Evolutionary conservation across 257 asterid species (phyloP).

Genomic region (Solanum raphanifolium): DNA sequence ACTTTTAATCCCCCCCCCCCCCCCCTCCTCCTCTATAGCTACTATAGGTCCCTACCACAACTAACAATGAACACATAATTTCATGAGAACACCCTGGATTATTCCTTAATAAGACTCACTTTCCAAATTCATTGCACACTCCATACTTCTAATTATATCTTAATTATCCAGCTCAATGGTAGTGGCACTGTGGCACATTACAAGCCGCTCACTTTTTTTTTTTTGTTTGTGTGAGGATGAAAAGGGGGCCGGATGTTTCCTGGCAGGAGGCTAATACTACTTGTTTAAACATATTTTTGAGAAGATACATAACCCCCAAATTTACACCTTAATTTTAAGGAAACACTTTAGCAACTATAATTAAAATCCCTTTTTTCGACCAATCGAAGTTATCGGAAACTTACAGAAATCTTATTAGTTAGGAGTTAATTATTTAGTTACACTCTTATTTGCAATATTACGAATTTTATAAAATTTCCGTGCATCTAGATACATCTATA

Average conservation of each 20-base stretch:
- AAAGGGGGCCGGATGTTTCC: slow-evolving; percentile 17
- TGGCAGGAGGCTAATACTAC: slow-evolving; percentile 8
- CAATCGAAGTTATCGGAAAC: neutral
- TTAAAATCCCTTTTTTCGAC: neutral
- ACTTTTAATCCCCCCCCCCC: slow-evolving; percentile 1
- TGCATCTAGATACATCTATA: neutral
- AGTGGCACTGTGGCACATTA: neutral
- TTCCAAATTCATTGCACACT: slow-evolving; percentile 52
- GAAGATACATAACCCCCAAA: neutral
- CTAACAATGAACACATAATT: neutral
- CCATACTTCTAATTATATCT: neutral
- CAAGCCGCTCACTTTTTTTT: neutral
- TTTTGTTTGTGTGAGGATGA: neutral
- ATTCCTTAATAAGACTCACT: slow-evolving; percentile 39
- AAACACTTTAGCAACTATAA: neutral
- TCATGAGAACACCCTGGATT: slow-evolving; percentile 48
- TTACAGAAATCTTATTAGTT: no score
- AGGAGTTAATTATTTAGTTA: neutral
- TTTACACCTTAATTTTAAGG: neutral
- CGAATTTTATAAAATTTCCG: no score
- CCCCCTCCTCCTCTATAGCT: neutral
- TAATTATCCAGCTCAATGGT: slow-evolving; percentile 29
- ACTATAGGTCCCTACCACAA: neutral
- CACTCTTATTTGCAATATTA: no score
- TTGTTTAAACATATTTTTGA: neutral